Conservation (phyloP, 768 basidiomycete species). For the Sarcomyxa edulis region DNA sequence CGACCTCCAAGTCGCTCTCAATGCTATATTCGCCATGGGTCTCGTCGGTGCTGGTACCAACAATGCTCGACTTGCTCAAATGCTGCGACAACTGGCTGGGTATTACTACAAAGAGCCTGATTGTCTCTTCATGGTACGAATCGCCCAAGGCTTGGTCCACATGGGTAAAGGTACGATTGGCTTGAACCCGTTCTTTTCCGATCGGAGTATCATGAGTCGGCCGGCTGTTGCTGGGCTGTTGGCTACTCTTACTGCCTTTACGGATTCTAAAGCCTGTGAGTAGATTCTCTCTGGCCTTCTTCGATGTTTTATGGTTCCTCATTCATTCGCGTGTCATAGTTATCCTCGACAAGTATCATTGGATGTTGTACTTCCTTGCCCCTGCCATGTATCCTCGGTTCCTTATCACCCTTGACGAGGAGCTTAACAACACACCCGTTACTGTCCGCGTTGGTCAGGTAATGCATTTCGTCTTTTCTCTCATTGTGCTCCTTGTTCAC, state of each 20-base stretch:
- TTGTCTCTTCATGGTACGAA: slow-evolving; percentile 92
- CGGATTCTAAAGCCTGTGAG: slow-evolving; percentile 90
- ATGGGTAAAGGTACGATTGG: slow-evolving; percentile 99
- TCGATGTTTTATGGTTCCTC: not conserved
- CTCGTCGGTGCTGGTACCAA: slow-evolving; percentile 98
- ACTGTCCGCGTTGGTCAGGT: slow-evolving; percentile 94
- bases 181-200: slow-evolving; percentile 94
- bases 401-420: slow-evolving; percentile 94
- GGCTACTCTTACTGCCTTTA: slow-evolving; percentile 86
- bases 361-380: slow-evolving; percentile 97
- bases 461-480: slow-evolving; percentile 14
- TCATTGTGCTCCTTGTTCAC: slow-evolving; percentile 2
- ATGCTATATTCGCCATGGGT: slow-evolving; percentile 99
- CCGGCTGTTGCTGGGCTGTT: slow-evolving; percentile 87
- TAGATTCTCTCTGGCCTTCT: slow-evolving; percentile 17
- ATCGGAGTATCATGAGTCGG: slow-evolving; percentile 84
- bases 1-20: slow-evolving; percentile 92
- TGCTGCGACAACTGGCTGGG: slow-evolving; percentile 95
- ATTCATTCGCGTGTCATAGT: slow-evolving; percentile 41
- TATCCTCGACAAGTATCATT: slow-evolving; percentile 91
- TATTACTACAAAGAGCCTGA: slow-evolving; percentile 98
- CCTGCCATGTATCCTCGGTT: slow-evolving; percentile 98
- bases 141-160: slow-evolving; percentile 95
- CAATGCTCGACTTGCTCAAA: slow-evolving; percentile 94
- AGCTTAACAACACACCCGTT: slow-evolving; percentile 79